Evolutionary conservation across 805 yeast genomes (phyloP).

Genomic region (Kuraishia molischiana): DNA sequence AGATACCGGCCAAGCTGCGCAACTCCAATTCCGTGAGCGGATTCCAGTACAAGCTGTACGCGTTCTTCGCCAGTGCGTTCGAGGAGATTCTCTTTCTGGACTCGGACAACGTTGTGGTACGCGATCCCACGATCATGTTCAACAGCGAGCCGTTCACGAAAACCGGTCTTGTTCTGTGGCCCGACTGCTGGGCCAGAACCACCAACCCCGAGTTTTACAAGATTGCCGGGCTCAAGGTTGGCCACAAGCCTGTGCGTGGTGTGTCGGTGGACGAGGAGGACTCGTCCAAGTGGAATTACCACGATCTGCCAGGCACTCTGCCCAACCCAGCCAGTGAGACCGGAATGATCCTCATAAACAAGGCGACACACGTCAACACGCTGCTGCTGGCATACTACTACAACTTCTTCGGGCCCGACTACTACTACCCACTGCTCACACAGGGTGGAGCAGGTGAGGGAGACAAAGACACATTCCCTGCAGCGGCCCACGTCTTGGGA

Average conservation of each 20-base stretch:
- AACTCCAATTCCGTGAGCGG: constrained; percentile 26
- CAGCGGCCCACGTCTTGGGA: constrained; percentile 43
- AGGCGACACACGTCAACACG: constrained; percentile 40
- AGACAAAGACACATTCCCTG: constrained; percentile 58
- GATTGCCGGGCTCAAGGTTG: constrained; percentile 35
- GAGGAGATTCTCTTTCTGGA: constrained; percentile 38
- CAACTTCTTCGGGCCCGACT: constrained; percentile 46
- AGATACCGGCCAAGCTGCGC: constrained; percentile 17
- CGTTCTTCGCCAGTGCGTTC: constrained; percentile 34
- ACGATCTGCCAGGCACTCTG: constrained; percentile 52
- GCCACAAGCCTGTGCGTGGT: constrained; percentile 21
- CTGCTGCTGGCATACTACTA: constrained; percentile 46
- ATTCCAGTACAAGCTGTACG: constrained; percentile 41
- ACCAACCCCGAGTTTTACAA: constrained; percentile 51
- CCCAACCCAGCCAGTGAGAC: constrained; percentile 62
- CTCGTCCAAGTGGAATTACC: constrained; percentile 31
- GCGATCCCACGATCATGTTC: constrained; percentile 35
- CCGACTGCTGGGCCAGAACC: constrained; percentile 64
- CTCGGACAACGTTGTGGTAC: constrained; percentile 38
- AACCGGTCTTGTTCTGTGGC: constrained; percentile 43
- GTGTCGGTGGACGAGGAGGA: constrained; percentile 10
- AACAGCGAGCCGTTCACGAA: constrained; percentile 29
- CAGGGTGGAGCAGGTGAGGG: constrained; percentile 65
- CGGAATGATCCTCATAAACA: constrained; percentile 49
- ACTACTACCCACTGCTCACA: constrained; percentile 48